phyloP scores from a whole-genome alignment of 805 yeast genomes.

The Myxozyma sirexii region DNA sequence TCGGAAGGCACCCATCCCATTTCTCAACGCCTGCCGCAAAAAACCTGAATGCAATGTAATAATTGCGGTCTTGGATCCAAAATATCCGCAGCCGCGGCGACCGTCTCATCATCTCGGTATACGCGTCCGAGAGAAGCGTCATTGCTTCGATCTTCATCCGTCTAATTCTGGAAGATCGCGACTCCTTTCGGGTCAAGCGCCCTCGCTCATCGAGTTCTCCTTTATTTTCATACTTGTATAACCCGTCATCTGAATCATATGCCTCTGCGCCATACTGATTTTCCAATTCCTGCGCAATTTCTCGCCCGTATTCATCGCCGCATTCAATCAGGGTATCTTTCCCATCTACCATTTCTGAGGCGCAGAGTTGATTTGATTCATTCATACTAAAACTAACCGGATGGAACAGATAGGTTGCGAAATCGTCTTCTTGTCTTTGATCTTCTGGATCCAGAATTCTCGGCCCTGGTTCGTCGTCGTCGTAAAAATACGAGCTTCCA shows the following conservation, averaged over 20 bases:
- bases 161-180: not conserved
- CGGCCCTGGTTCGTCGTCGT: not conserved
- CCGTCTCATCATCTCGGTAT: not conserved
- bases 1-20: not conserved
- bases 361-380: no score
- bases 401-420: no score
- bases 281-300: not conserved
- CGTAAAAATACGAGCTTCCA: conserved; percentile 7
- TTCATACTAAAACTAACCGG: no score
- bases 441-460: not conserved
- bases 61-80: not conserved
- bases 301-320: no score
- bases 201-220: no score
- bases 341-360: no score
- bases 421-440: no score
- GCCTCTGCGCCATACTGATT: not conserved
- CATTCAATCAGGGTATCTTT: no score
- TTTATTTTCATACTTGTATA: not conserved
- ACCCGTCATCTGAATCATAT: no score
- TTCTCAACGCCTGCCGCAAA: not conserved
- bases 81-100: not conserved
- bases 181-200: not conserved
- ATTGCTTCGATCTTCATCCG: not conserved
- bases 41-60: not conserved
- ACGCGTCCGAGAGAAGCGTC: not conserved